These are phyloP conservation scores for Nidula microcarpa DNA, from an alignment of 768 basidiomycete species.

Conservation along the genomic window DNA sequence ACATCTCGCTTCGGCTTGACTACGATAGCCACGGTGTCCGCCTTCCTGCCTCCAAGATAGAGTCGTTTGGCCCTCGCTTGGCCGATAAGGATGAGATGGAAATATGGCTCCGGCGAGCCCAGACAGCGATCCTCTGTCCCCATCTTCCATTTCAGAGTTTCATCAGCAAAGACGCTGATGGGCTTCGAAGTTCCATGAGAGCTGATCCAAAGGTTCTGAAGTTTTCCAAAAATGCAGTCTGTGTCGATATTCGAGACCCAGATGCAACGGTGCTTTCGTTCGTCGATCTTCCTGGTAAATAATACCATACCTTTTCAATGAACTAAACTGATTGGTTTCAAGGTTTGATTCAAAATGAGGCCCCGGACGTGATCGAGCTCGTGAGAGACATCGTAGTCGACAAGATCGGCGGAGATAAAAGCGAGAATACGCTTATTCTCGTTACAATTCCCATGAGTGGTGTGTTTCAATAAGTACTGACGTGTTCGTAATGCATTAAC, in stretches of 20 bases:
- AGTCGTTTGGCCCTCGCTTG: conserved; percentile 39
- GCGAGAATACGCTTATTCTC: conserved; percentile 55
- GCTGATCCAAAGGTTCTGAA: background rate
- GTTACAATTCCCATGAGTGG: conserved; percentile 67
- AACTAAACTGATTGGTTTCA: conserved; percentile 6
- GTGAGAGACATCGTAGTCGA: conserved; percentile 44
- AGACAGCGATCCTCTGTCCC: conserved; percentile 53
- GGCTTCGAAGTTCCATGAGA: conserved; percentile 4
- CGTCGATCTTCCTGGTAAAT: conserved; percentile 50
- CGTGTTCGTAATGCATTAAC: background rate
- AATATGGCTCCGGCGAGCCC: conserved; percentile 52
- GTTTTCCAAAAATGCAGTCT: conserved; percentile 54
- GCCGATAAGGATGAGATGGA: conserved; percentile 43
- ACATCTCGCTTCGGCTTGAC: conserved; percentile 28
- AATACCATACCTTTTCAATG: conserved; percentile 8
- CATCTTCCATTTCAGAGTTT: conserved; percentile 16
- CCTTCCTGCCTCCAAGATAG: conserved; percentile 5
- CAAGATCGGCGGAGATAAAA: conserved; percentile 29
- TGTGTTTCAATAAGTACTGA: conserved; percentile 14
- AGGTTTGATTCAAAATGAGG: conserved; percentile 58
- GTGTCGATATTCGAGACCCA: conserved; percentile 41
- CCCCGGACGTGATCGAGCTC: conserved; percentile 33
- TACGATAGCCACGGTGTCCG: conserved; percentile 15
- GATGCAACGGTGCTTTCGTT: conserved; percentile 45
- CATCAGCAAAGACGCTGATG: conserved; percentile 4